phyloP scores from a whole-genome alignment of 2,329 filamentous ascomycete genomes.

The Fusarium albosuccineum region DNA sequence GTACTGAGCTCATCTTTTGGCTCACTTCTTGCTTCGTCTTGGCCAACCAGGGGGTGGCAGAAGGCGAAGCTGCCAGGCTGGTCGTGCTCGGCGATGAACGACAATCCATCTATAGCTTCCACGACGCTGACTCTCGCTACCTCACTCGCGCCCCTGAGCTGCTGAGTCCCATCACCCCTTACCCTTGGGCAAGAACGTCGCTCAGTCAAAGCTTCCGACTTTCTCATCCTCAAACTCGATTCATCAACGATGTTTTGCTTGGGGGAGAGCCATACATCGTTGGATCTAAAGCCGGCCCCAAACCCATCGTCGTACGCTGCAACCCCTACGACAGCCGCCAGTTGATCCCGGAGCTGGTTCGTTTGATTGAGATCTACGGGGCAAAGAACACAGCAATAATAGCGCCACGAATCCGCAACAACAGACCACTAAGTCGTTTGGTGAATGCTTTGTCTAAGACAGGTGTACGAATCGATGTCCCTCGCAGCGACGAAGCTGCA shows the following conservation, averaged over 20 bases:
- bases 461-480: conserved; percentile 39
- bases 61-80: conserved; percentile 35
- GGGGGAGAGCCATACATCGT: conserved; percentile 45
- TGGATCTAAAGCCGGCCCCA: conserved; percentile 47
- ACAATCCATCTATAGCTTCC: conserved; percentile 48
- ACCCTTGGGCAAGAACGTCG: conserved; percentile 32
- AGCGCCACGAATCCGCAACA: conserved; percentile 15
- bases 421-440: background rate
- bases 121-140: conserved; percentile 47
- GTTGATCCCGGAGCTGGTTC: conserved; percentile 35
- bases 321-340: conserved; percentile 6
- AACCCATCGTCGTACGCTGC: conserved; percentile 45
- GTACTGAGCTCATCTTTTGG: conserved; percentile 46
- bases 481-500: conserved; percentile 40
- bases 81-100: conserved; percentile 50
- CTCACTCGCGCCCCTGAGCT: conserved; percentile 43
- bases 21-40: conserved; percentile 42
- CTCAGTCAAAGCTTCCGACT: conserved; percentile 48
- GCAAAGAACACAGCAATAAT: conserved; percentile 29
- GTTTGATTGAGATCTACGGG: conserved; percentile 41
- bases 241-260: conserved; percentile 47
- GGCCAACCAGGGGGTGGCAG: conserved; percentile 33
- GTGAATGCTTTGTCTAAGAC: conserved; percentile 22
- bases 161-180: conserved; percentile 36
- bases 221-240: conserved; percentile 39